Percentiles rank a stretch among this genome's conserved stretches.
phyloP scores from a whole-genome alignment of 441 rosid genomes.

The Gossypium lobatum region DNA sequence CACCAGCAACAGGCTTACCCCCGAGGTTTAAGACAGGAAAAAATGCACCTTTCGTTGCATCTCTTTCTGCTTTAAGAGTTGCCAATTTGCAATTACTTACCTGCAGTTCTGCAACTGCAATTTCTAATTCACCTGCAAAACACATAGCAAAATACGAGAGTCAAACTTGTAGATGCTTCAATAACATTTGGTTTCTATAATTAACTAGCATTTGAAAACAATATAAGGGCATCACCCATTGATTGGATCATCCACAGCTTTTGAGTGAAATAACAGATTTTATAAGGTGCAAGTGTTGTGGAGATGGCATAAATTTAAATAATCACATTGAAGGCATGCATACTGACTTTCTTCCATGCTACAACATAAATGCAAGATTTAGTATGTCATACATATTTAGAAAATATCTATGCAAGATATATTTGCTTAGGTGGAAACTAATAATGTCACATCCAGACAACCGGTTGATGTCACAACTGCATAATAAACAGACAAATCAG shows the following conservation, averaged over 20 bases:
- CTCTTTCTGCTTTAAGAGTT: conserved; percentile 75
- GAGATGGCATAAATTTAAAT: neutral
- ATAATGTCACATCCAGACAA: conserved; percentile 1
- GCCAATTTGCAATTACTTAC: conserved; percentile 63
- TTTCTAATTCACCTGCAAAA: conserved; percentile 72
- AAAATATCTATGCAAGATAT: neutral
- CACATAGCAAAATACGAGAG: conserved; percentile 19
- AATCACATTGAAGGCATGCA: neutral
- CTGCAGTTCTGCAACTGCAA: conserved; percentile 54
- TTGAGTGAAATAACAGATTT: neutral
- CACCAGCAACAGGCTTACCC: conserved; percentile 54
- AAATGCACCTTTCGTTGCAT: conserved; percentile 72
- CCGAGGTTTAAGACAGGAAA: conserved; percentile 70
- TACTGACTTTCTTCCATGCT: neutral
- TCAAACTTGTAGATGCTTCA: conserved; percentile 15
- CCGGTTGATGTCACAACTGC: neutral
- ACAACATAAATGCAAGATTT: conserved; percentile 8
- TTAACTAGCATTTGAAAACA: neutral
- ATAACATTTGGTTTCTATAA: conserved; percentile 7
- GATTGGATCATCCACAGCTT: neutral
- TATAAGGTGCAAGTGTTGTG: neutral
- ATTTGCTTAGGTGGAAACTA: neutral
- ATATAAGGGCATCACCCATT: neutral
- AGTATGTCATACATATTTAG: neutral
- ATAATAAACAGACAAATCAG: neutral